Percentiles rank a stretch among this genome's conserved stretches.
Conservation (phyloP, 495 filamentous ascomycete species). For the Clavariopsis aquatica region DNA sequence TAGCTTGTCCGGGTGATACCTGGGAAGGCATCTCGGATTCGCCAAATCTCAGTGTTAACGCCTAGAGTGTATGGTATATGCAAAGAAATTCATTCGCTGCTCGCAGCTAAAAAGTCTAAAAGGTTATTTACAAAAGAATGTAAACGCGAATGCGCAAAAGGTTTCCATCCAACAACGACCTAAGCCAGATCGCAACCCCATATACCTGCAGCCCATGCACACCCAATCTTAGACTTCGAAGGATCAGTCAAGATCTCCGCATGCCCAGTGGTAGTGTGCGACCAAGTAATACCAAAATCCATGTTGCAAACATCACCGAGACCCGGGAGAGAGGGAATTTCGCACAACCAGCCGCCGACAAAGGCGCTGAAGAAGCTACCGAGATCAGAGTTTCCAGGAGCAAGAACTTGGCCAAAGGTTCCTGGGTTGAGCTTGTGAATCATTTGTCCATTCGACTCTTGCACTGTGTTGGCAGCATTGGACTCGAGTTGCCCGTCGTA, state of each 20-base stretch:
- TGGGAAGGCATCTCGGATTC: no score
- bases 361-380: conserved; percentile 12
- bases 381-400: neutral
- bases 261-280: conserved; percentile 8
- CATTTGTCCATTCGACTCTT: conserved; percentile 8
- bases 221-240: conserved; percentile 3
- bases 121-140: no score
- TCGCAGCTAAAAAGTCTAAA: no score
- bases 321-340: conserved; percentile 7
- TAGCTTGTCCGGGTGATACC: no score
- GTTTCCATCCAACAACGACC: no score
- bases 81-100: no score
- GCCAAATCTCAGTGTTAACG: no score
- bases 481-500: neutral
- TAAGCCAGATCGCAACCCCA: conserved; percentile 17
- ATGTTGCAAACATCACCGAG: conserved; percentile 3
- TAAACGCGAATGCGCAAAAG: no score
- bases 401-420: conserved; percentile 11
- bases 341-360: conserved; percentile 25
- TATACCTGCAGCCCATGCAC: conserved; percentile 1
- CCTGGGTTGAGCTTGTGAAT: conserved; percentile 8
- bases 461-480: conserved; percentile 1
- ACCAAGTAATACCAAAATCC: neutral
- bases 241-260: conserved; percentile 13
- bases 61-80: no score